Evolutionary conservation across 306 rosid species (phyloP).

Genomic region (Hippophae gyantsensis): DNA sequence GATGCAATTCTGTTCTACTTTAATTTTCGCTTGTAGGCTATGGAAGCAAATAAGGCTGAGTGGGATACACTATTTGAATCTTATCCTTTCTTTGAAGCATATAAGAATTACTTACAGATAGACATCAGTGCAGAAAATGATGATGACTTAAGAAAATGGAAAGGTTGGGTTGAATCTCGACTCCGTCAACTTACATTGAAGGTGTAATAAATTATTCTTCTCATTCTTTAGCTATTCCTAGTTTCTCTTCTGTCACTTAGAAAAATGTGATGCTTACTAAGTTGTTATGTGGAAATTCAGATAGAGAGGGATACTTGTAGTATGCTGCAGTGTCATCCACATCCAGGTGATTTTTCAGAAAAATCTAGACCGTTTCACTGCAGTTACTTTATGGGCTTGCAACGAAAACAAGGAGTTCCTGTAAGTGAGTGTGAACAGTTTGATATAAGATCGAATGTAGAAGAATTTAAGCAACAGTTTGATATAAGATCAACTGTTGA

Average conservation of each 20-base stretch:
- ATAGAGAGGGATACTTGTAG: conserved; percentile 70
- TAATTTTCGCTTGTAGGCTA: conserved; percentile 51
- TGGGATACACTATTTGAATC: conserved; percentile 94
- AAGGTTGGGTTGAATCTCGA: conserved; percentile 99
- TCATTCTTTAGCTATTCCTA: conserved; percentile 7
- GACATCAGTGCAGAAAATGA: conserved; percentile 68
- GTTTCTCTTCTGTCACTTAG: not conserved
- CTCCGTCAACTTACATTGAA: conserved; percentile 84
- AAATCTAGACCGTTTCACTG: conserved; percentile 57
- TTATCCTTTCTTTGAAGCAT: conserved; percentile 73
- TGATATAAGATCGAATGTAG: conserved; percentile 73
- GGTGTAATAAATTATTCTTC: conserved; percentile 30
- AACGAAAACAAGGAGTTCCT: conserved; percentile 71
- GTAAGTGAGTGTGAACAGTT: conserved; percentile 60
- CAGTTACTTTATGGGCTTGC: conserved; percentile 92
- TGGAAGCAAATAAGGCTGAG: conserved; percentile 69
- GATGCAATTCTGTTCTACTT: not conserved
- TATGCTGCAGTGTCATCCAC: conserved; percentile 93
- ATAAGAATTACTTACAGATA: conserved; percentile 77
- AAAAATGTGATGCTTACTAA: conserved; percentile 6
- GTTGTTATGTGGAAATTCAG: conserved; percentile 32
- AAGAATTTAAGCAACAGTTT: conserved; percentile 66
- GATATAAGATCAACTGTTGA: conserved; percentile 76
- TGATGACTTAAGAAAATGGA: conserved; percentile 85
- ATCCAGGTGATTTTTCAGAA: conserved; percentile 84